phyloP scores from a whole-genome alignment of 495 filamentous ascomycete species.

The Aspergillus hancockii region DNA sequence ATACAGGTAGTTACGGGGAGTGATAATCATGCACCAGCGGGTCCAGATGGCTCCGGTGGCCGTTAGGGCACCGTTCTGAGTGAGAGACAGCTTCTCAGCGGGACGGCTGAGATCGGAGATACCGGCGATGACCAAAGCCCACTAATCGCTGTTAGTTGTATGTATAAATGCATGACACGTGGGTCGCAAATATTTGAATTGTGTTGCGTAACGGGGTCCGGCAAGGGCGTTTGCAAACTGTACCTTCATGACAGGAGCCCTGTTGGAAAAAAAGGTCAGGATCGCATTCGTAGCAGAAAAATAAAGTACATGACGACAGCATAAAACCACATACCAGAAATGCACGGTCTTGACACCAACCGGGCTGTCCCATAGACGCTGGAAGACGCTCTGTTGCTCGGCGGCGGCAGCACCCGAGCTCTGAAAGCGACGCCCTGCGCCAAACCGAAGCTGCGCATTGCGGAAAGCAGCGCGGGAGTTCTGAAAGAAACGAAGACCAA shows the following conservation, averaged over 20 bases:
- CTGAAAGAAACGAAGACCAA: slow-evolving; percentile 52
- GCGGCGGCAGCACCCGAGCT: slow-evolving; percentile 56
- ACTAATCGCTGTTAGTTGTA: slow-evolving; percentile 46
- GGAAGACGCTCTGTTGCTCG: slow-evolving; percentile 59
- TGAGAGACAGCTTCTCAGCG: slow-evolving; percentile 86
- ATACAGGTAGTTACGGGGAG: slow-evolving; percentile 84
- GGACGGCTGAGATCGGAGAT: slow-evolving; percentile 89
- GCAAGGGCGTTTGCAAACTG: slow-evolving; percentile 22
- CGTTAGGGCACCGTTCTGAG: slow-evolving; percentile 85
- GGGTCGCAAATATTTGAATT: not conserved
- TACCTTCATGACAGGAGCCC: slow-evolving; percentile 97
- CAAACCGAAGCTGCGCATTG: slow-evolving; percentile 47
- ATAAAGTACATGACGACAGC: not conserved
- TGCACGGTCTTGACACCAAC: slow-evolving; percentile 94
- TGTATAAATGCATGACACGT: too few relatives aligned
- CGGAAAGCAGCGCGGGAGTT: slow-evolving; percentile 55
- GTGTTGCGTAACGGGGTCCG: not conserved
- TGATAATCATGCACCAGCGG: slow-evolving; percentile 97
- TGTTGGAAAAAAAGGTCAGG: slow-evolving; percentile 27
- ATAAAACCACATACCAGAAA: slow-evolving; percentile 72
- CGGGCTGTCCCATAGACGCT: slow-evolving; percentile 82
- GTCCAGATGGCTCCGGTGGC: slow-evolving; percentile 97
- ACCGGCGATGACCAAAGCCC: slow-evolving; percentile 88
- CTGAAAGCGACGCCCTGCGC: slow-evolving; percentile 64
- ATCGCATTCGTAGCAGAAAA: not conserved